Percentiles rank a stretch among this genome's conserved stretches.
Evolutionary conservation across 495 filamentous ascomycete species (phyloP).

Genomic region (Pseudoneurospora amorphoporcata): DNA sequence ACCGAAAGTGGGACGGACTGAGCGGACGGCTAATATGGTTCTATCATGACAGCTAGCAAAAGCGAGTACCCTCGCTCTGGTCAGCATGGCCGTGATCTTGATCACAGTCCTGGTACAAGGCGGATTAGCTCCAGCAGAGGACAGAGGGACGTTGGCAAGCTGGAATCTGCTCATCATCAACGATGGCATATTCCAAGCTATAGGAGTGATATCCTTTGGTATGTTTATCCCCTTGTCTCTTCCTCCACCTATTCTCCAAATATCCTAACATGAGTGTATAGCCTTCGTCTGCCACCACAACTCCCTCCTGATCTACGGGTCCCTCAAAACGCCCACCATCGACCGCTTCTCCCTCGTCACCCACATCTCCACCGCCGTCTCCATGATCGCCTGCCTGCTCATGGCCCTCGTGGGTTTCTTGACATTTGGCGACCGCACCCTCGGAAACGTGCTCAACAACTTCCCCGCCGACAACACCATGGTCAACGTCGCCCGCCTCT

Average conservation of each 20-base stretch:
- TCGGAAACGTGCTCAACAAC: slow-evolving; percentile 96
- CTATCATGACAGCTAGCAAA: slow-evolving; percentile 62
- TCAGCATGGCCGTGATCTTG: slow-evolving; percentile 86
- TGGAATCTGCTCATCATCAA: slow-evolving; percentile 58
- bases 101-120: slow-evolving; percentile 83
- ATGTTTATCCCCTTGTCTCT: slow-evolving; percentile 14
- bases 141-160: slow-evolving; percentile 55
- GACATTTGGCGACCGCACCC: slow-evolving; percentile 80
- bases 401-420: slow-evolving; percentile 89
- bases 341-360: slow-evolving; percentile 89
- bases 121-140: slow-evolving; percentile 55
- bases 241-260: background rate
- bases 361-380: slow-evolving; percentile 81
- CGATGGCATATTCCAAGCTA: slow-evolving; percentile 82
- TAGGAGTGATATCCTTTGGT: slow-evolving; percentile 97
- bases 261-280: slow-evolving; percentile 15
- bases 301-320: slow-evolving; percentile 93
- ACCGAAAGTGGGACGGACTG: background rate
- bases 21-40: background rate
- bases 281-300: slow-evolving; percentile 95
- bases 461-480: slow-evolving; percentile 81
- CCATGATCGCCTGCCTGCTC: slow-evolving; percentile 75
- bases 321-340: slow-evolving; percentile 83
- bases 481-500: slow-evolving; percentile 89
- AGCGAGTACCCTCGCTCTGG: slow-evolving; percentile 80